Evolutionary conservation across 2,329 filamentous ascomycete genomes (phyloP).

Genomic region (Neofusicoccum umdonicola): DNA sequence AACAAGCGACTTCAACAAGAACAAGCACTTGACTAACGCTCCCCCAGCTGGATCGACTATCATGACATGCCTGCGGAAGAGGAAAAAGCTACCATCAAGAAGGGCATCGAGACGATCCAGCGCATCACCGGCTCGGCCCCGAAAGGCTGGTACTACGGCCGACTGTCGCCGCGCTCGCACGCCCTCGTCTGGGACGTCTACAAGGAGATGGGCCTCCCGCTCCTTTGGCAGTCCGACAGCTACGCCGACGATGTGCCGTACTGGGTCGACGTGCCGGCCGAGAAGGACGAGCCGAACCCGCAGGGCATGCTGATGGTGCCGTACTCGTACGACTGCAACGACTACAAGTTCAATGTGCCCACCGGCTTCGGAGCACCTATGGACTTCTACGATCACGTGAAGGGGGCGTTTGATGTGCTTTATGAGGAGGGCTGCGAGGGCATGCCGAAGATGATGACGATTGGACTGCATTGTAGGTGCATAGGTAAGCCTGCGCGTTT

Average conservation of each 20-base stretch:
- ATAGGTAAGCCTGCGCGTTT: conserved; percentile 54
- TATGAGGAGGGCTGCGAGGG: conserved; percentile 52
- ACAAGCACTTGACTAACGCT: not conserved
- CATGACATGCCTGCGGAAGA: conserved; percentile 46
- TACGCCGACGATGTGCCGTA: conserved; percentile 58
- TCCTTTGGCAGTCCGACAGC: conserved; percentile 51
- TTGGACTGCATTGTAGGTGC: conserved; percentile 54
- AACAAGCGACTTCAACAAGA: too few relatives aligned
- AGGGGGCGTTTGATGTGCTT: conserved; percentile 54
- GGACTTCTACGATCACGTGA: conserved; percentile 48
- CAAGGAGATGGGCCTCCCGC: conserved; percentile 52
- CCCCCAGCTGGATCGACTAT: conserved; percentile 49
- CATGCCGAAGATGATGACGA: conserved; percentile 58
- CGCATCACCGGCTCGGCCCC: conserved; percentile 47
- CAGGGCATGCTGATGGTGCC: conserved; percentile 56
- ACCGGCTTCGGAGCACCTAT: conserved; percentile 47
- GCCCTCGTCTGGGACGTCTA: conserved; percentile 50
- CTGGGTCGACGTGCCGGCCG: conserved; percentile 54
- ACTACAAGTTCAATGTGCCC: conserved; percentile 47
- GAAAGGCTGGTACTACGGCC: conserved; percentile 52
- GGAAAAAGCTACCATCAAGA: conserved; percentile 49
- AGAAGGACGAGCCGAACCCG: conserved; percentile 39
- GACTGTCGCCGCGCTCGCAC: conserved; percentile 45
- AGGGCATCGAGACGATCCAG: conserved; percentile 44
- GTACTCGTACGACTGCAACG: conserved; percentile 57